Evolutionary conservation across 163 green algal genomes (phyloP), one percentile per base, ranked within the genome.

Genomic region (Chlorella variabilis): DNA sequence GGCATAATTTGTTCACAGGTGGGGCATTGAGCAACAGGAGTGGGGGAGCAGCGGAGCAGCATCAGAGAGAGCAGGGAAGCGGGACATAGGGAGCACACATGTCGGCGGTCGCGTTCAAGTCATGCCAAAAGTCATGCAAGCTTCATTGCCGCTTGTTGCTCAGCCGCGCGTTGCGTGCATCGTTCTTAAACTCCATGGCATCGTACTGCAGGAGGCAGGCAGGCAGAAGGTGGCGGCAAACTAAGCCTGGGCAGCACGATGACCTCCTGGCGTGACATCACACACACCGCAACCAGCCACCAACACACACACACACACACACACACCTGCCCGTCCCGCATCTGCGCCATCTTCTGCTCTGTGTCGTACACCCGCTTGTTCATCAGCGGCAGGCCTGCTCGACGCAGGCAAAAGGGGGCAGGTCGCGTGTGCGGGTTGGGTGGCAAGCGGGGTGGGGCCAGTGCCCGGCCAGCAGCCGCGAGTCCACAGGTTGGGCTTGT

Each of bases 281-380:
- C n/a, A n/a, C n/a, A n/a, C n/a, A n/a, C n/a, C n/a, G n/a, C n/a
- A n/a, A n/a, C n/a, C n/a, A n/a, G n/a, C n/a, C n/a, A n/a, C n/a
- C n/a, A n/a, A n/a, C n/a, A n/a, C n/a, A n/a, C n/a, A n/a, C n/a
- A n/a, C n/a, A 73, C 29, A 82, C 23, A 45, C 34, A 42, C 27
- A 31, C 71, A 13, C 54, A 71, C 73, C 59, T 81, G 58, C 13
- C 27, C 56, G 23, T 80, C 75, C 58, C 75, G 39, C 39, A 81
- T 42, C 41, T 59, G n/a, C n/a, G 77, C 62, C 77, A 75, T 75
- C 34, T 75, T 51, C 63, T 77, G 66, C 54, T 89, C 85, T 18
- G 76, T 76, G 69, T 83, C 38, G 18, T 85, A 85, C 34, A 89
- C 76, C 36, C 61, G 78, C 41, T 85, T 85, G 70, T 85, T 89